Conservation (phyloP, 1,284 basidiomycete species). For the Microbotryum saponariae region DNA sequence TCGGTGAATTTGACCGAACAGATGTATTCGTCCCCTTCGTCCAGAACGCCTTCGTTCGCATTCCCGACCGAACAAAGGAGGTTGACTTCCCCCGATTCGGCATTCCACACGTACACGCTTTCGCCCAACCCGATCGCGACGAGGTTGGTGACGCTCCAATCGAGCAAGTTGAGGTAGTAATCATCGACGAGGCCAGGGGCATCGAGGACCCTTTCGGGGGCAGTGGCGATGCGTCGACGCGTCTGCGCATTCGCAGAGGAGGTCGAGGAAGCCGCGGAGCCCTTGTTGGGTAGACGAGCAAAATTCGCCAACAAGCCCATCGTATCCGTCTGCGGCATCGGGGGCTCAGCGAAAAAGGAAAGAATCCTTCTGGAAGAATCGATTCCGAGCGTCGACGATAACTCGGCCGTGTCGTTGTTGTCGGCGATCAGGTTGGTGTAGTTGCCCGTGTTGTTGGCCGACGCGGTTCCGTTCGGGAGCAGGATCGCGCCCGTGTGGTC, state of each 20-base stretch:
- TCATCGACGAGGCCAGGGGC: slow-evolving; percentile 93
- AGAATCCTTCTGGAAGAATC: slow-evolving; percentile 43
- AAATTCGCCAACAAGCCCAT: slow-evolving; percentile 38
- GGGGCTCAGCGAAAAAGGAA: slow-evolving; percentile 44
- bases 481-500: slow-evolving; percentile 33
- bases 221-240: slow-evolving; percentile 72
- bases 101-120: slow-evolving; percentile 84
- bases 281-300: slow-evolving; percentile 34
- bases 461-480: slow-evolving; percentile 8
- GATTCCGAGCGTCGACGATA: slow-evolving; percentile 36
- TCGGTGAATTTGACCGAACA: slow-evolving; percentile 76
- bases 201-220: slow-evolving; percentile 83
- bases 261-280: slow-evolving; percentile 44
- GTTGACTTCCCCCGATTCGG: slow-evolving; percentile 74
- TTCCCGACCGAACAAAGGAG: slow-evolving; percentile 48
- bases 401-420: slow-evolving; percentile 32
- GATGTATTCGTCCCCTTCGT: slow-evolving; percentile 56
- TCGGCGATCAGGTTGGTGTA: slow-evolving; percentile 1
- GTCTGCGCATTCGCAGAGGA: slow-evolving; percentile 56
- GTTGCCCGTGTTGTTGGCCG: slow-evolving; percentile 1
- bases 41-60: slow-evolving; percentile 32
- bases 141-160: slow-evolving; percentile 79
- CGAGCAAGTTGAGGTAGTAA: slow-evolving; percentile 90
- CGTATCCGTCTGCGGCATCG: slow-evolving; percentile 38
- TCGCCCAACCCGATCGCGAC: slow-evolving; percentile 80